Conservation (phyloP, 805 yeast genomes). For the Kregervanrija pseudodelftensis region DNA sequence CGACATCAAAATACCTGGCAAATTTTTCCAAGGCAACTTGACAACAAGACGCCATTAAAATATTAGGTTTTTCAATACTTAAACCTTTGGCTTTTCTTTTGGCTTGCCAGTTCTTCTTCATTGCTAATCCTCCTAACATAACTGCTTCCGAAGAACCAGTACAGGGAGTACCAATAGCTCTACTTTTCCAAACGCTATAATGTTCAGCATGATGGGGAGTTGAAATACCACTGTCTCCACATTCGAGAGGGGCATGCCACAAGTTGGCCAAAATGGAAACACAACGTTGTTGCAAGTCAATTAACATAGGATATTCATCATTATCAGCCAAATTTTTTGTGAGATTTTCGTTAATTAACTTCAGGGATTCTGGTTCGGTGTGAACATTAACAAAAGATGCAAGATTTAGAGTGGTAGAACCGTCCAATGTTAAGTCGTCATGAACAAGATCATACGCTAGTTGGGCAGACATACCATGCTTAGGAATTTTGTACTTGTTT, state of each 20-base stretch:
- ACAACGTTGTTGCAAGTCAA: constrained; percentile 76
- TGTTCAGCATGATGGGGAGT: constrained; percentile 7
- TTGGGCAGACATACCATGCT: constrained; percentile 43
- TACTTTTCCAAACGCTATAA: constrained; percentile 10
- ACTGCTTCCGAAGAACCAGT: constrained; percentile 94
- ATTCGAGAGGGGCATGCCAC: constrained; percentile 62
- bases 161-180: constrained; percentile 80
- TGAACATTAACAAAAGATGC: constrained; percentile 87
- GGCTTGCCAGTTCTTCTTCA: constrained; percentile 86
- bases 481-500: constrained; percentile 56
- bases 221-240: constrained; percentile 14
- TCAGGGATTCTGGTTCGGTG: constrained; percentile 44
- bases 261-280: constrained; percentile 69
- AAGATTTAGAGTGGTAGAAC: constrained; percentile 73
- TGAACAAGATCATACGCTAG: constrained; percentile 57
- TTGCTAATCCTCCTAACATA: constrained; percentile 87
- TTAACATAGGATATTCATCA: constrained; percentile 85
- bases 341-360: constrained; percentile 59
- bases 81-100: constrained; percentile 53
- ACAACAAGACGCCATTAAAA: constrained; percentile 86
- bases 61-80: constrained; percentile 63
- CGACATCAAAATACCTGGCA: constrained; percentile 91
- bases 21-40: constrained; percentile 94
- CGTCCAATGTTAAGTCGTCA: constrained; percentile 75
- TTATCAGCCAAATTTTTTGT: constrained; percentile 87